These are phyloP conservation scores for Quercus alba DNA, from an alignment of 306 rosid species.

Conservation along the genomic window DNA sequence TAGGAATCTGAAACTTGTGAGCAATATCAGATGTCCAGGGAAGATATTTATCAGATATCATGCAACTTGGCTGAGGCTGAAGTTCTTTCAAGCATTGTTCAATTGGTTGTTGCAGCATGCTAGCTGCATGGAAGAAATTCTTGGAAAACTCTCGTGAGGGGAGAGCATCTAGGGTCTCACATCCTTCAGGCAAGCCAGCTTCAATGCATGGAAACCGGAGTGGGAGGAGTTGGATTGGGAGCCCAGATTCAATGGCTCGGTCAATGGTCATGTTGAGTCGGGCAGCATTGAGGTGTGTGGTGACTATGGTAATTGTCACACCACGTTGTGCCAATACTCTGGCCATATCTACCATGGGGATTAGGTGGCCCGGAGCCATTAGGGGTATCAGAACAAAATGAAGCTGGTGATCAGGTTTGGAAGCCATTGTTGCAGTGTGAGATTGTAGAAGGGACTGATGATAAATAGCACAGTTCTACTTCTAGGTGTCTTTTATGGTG, in stretches of 20 bases:
- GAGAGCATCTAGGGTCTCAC: slow-evolving; percentile 16
- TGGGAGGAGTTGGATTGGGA: background rate
- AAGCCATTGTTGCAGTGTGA: no score
- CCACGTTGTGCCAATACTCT: slow-evolving; percentile 21
- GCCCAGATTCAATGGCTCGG: background rate
- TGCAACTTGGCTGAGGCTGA: slow-evolving; percentile 17
- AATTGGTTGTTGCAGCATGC: background rate
- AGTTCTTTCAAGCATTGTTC: slow-evolving; percentile 5
- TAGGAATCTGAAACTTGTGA: slow-evolving; percentile 18
- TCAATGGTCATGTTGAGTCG: background rate
- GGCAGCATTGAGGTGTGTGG: slow-evolving; percentile 8
- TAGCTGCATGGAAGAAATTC: slow-evolving; percentile 8
- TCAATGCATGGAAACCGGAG: slow-evolving; percentile 14
- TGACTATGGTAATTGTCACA: slow-evolving; percentile 15
- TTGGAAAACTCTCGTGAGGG: slow-evolving; percentile 1
- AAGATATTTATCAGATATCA: slow-evolving; percentile 19
- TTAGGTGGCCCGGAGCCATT: slow-evolving; percentile 14
- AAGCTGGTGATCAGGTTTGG: no score
- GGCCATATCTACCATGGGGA: slow-evolving; percentile 17
- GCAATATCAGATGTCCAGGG: slow-evolving; percentile 13
- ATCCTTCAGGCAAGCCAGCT: slow-evolving; percentile 20
- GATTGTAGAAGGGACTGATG: no score
- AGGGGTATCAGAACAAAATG: no score
- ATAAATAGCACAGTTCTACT: no score
- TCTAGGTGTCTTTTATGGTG: no score